phyloP scores from a whole-genome alignment of 2,329 filamentous ascomycete species.

The Trichophyton verrucosum region DNA sequence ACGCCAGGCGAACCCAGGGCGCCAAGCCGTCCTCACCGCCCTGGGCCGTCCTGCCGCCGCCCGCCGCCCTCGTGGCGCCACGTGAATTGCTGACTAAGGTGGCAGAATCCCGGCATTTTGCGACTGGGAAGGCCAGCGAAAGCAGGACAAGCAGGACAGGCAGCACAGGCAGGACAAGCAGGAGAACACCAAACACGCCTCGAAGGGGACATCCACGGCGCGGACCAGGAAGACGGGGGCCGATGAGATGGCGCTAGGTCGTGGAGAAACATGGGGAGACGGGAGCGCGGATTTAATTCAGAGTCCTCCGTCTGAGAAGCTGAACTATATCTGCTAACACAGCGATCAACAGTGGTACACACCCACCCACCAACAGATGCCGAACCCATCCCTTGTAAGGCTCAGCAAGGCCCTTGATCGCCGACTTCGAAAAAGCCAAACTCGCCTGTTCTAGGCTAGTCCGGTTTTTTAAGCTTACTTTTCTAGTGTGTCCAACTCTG shows the following conservation, averaged over 20 bases:
- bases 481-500: background rate
- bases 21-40: background rate
- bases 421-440: background rate
- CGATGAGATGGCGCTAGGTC: too few species aligned
- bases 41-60: background rate
- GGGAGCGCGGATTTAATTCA: too few species aligned
- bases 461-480: background rate
- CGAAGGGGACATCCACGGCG: too few species aligned
- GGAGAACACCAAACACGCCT: too few species aligned
- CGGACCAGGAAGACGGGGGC: too few species aligned
- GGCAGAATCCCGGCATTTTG: background rate
- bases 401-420: background rate
- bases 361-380: background rate
- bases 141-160: too few species aligned
- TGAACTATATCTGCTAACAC: background rate
- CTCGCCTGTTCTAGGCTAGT: background rate
- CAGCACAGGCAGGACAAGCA: too few species aligned
- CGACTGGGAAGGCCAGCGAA: too few species aligned
- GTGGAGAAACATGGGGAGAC: too few species aligned
- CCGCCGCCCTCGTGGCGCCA: slow-evolving; percentile 1
- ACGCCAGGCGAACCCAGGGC: background rate
- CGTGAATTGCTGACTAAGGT: background rate
- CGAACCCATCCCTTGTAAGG: background rate
- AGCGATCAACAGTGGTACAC: background rate
- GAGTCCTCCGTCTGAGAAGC: too few species aligned